Base-by-base conservation (phyloP, 345 rosid species). In the Salix dunnii region DNA sequence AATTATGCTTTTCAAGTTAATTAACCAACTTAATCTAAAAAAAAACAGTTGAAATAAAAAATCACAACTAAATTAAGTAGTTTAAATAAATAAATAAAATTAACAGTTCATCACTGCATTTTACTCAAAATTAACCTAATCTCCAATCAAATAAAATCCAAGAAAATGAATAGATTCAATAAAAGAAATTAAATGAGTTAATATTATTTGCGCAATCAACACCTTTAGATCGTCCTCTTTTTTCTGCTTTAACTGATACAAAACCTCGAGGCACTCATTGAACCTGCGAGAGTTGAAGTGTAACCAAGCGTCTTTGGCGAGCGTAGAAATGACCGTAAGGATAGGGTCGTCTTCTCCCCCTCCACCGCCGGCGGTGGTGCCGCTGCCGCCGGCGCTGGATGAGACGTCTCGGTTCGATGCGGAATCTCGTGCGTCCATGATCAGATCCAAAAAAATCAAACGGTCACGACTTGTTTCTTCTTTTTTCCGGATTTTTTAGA, bases 161-260 rank as follows among this genome's bases (percentile, higher is more conserved):
- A 27, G 23, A 9, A 53, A 12, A 49, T 11, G 40, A 14, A 66
- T 12, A 30, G 27, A 51, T 20, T 6, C 21, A 21, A 43, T 35
- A 25, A 60, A 63, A 35, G 43, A 21, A 36, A 53, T 9, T 21
- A 70, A 76, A 40, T 30, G 67, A 17, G 10, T 7, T 33, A 4
- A 55, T 10, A 11, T 35, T 16, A 49, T 20, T 58, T 58, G 49
- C 33, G 13, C 9, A 38, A 72, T 49, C 63, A 63, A 67, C 49
- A 94, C 99, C 93, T 92, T 96, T 3, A 92, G 97, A 89, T 94
- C 97, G 85, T 86, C 85, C 23, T 77, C 88, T 76, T 88, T 90
- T 86, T 86, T 91, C 61, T 80, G 90, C 74, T 78, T 74, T 55
- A 96, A 91, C 85, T 91, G 93, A 83, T 78, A 79, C 79, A 94